phyloP scores from a whole-genome alignment of 2,329 filamentous ascomycete species.

The Thelonectria olida region DNA sequence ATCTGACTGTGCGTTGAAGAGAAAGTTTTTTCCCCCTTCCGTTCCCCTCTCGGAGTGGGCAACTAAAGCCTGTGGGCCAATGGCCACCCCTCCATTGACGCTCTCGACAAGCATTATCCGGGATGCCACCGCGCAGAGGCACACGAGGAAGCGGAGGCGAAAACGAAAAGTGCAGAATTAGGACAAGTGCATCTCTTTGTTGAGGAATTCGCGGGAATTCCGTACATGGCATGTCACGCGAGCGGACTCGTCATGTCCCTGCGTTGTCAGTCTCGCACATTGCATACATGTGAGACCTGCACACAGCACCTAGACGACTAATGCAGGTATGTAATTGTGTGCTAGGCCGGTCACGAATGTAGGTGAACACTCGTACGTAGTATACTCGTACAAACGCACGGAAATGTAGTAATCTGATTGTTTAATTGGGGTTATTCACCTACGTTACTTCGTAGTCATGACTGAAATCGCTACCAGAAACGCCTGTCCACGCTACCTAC shows the following conservation, averaged over 20 bases:
- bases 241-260: constrained; percentile 13
- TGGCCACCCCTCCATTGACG: constrained; percentile 11
- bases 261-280: constrained; percentile 4
- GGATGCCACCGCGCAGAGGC: not conserved
- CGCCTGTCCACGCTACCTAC: constrained; percentile 14
- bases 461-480: constrained; percentile 21
- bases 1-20: constrained; percentile 1
- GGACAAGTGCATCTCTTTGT: not conserved
- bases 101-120: constrained; percentile 14
- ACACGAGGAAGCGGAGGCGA: not conserved
- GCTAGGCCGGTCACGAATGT: too few species aligned
- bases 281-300: too few species aligned
- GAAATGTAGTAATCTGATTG: constrained; percentile 2
- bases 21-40: constrained; percentile 32
- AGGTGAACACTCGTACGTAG: too few species aligned
- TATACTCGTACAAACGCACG: too few species aligned
- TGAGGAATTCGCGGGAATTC: constrained; percentile 1
- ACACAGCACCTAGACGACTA: too few species aligned
- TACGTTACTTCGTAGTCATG: constrained; percentile 25
- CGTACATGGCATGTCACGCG: constrained; percentile 23
- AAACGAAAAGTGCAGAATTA: not conserved
- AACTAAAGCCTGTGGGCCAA: constrained; percentile 20
- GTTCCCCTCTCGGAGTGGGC: constrained; percentile 14
- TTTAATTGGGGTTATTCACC: constrained; percentile 5
- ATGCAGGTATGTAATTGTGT: too few species aligned